A percentile compares a stretch with the other conserved stretches of the same genome.
Evolutionary conservation across 2,329 filamentous ascomycete species (phyloP).

Genomic region (Nemania sp.): DNA sequence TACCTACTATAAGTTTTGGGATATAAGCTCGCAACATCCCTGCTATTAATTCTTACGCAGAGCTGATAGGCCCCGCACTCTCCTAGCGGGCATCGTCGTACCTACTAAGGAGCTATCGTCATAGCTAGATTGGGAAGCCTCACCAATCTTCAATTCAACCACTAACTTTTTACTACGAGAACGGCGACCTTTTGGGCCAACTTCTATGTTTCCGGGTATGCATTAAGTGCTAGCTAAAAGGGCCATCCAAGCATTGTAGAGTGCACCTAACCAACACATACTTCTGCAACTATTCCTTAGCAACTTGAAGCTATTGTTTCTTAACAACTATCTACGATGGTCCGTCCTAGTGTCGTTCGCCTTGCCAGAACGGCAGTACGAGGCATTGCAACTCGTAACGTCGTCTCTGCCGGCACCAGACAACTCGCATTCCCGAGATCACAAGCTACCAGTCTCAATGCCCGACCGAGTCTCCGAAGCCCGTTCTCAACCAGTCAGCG

Average conservation of each 20-base stretch:
- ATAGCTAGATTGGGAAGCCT: conserved; percentile 18
- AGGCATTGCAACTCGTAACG: conserved; percentile 45
- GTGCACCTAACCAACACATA: neutral
- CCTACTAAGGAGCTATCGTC: neutral
- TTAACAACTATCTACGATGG: conserved; percentile 46
- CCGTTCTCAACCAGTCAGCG: conserved; percentile 54
- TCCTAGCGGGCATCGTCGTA: too few species aligned
- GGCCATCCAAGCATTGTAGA: conserved; percentile 18
- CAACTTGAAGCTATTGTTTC: conserved; percentile 1
- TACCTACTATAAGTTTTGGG: too few species aligned
- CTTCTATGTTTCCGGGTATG: conserved; percentile 16
- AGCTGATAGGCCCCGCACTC: too few species aligned
- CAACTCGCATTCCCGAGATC: conserved; percentile 38
- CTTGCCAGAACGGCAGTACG: conserved; percentile 55
- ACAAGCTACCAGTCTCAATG: conserved; percentile 16
- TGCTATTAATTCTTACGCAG: too few species aligned
- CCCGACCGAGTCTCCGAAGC: conserved; percentile 21
- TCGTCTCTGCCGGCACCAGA: conserved; percentile 41
- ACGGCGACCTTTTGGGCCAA: conserved; percentile 3
- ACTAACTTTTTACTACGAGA: neutral
- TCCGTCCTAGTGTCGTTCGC: conserved; percentile 51
- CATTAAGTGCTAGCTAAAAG: conserved; percentile 18
- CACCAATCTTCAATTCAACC: neutral
- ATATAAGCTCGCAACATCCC: neutral
- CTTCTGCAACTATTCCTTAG: neutral